Conservation (phyloP, 2,329 filamentous ascomycete genomes). For the Trichoderma sp. region DNA sequence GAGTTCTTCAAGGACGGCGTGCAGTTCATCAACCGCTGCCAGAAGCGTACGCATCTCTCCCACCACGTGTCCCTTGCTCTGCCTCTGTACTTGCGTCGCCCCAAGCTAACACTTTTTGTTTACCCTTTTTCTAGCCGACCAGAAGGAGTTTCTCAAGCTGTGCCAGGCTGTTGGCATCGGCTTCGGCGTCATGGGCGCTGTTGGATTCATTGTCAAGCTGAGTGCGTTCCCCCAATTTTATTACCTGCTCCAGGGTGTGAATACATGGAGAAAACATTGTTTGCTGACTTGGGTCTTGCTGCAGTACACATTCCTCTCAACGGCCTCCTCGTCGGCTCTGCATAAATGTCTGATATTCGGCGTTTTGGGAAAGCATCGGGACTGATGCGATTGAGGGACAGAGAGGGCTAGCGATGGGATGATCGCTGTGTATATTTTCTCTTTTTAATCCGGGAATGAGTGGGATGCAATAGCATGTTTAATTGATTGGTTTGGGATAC, state of each 20-base stretch:
- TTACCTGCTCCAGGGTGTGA: background rate
- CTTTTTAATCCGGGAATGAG: background rate
- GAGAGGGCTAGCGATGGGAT: background rate
- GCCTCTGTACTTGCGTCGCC: background rate
- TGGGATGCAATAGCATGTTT: slow-evolving; percentile 18
- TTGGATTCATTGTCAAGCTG: slow-evolving; percentile 71
- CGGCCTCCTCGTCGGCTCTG: slow-evolving; percentile 68
- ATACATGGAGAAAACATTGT: background rate
- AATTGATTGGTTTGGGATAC: slow-evolving; percentile 20
- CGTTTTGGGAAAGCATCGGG: slow-evolving; percentile 15
- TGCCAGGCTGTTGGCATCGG: slow-evolving; percentile 66
- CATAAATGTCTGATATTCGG: slow-evolving; percentile 43
- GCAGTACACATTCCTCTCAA: slow-evolving; percentile 69
- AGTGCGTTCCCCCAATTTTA: slow-evolving; percentile 47
- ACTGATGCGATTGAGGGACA: background rate
- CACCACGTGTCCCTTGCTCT: background rate
- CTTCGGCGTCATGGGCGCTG: slow-evolving; percentile 70
- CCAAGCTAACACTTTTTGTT: background rate
- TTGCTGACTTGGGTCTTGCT: background rate
- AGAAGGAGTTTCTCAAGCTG: slow-evolving; percentile 47
- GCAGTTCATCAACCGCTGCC: slow-evolving; percentile 63
- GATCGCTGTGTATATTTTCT: slow-evolving; percentile 4
- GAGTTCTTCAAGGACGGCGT: slow-evolving; percentile 65
- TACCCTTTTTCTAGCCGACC: slow-evolving; percentile 37
- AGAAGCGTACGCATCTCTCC: slow-evolving; percentile 53